phyloP scores from a whole-genome alignment of 192 early-diverging fungal species.

The Kickxella alabastrina region DNA sequence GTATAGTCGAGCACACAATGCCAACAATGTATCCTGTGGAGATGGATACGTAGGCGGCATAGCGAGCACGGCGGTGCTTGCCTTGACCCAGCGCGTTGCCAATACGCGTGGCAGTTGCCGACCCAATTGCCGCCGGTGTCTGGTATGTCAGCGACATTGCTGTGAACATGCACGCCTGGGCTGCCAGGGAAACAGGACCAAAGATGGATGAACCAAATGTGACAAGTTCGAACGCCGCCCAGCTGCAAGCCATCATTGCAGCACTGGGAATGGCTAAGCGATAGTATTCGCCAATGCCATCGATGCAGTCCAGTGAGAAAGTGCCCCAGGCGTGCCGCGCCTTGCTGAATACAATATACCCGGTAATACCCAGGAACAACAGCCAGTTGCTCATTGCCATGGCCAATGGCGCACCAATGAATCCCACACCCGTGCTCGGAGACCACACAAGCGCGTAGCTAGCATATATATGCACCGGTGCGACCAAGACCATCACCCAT shows the following conservation, averaged over 20 bases:
- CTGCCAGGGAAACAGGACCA: constrained; percentile 72
- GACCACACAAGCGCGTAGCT: constrained; percentile 52
- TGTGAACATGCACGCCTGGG: constrained; percentile 76
- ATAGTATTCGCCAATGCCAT: constrained; percentile 60
- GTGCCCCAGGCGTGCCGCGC: constrained; percentile 75
- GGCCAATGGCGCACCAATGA: constrained; percentile 67
- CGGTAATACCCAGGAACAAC: constrained; percentile 51
- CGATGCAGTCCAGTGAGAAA: constrained; percentile 61
- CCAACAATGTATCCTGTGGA: constrained; percentile 58
- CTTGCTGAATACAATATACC: constrained; percentile 51
- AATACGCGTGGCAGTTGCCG: constrained; percentile 76
- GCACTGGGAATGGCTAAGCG: constrained; percentile 78
- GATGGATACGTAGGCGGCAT: constrained; percentile 57
- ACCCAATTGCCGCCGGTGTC: constrained; percentile 63
- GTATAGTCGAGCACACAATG: constrained; percentile 52
- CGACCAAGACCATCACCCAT: constrained; percentile 28
- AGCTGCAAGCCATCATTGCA: constrained; percentile 80
- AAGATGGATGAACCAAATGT: constrained; percentile 73
- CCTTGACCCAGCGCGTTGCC: constrained; percentile 68
- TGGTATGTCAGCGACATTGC: constrained; percentile 69
- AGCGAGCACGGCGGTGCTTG: constrained; percentile 54
- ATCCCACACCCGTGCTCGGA: constrained; percentile 52
- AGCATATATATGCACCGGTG: constrained; percentile 27
- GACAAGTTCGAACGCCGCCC: constrained; percentile 76
- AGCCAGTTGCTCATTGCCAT: constrained; percentile 63